Percentiles rank a stretch among this genome's conserved stretches.
phyloP scores from a whole-genome alignment of 2,329 filamentous ascomycete species.

The Endoconidiophora laricicola region DNA sequence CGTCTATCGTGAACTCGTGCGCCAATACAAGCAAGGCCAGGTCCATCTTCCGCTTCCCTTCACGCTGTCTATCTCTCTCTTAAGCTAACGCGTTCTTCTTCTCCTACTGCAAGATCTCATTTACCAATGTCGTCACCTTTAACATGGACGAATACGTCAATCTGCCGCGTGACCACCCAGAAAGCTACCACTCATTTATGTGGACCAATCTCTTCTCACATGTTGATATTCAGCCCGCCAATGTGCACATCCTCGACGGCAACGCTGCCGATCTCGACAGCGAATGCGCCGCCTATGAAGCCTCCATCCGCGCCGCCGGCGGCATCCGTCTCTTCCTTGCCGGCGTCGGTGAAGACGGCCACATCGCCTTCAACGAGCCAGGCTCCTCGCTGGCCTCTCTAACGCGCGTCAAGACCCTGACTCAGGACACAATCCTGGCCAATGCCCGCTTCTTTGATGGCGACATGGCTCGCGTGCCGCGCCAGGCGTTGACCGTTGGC shows the following conservation, averaged over 20 bases:
- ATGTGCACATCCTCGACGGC: slow-evolving; percentile 73
- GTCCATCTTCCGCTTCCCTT: slow-evolving; percentile 19
- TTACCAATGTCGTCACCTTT: slow-evolving; percentile 79
- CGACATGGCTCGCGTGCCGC: slow-evolving; percentile 56
- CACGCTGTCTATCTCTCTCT: slow-evolving; percentile 3
- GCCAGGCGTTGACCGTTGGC: slow-evolving; percentile 70
- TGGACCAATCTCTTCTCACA: slow-evolving; percentile 83
- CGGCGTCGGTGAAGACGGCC: slow-evolving; percentile 71
- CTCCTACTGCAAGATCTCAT: slow-evolving; percentile 45
- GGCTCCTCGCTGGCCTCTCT: slow-evolving; percentile 62
- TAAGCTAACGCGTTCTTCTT: not conserved
- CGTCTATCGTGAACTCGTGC: slow-evolving; percentile 62
- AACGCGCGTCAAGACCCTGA: slow-evolving; percentile 72
- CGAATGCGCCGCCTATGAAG: slow-evolving; percentile 67
- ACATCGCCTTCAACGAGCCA: slow-evolving; percentile 84
- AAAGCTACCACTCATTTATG: slow-evolving; percentile 87
- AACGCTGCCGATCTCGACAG: slow-evolving; percentile 59
- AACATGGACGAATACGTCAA: slow-evolving; percentile 91
- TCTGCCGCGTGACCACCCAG: slow-evolving; percentile 63
- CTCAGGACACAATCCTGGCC: slow-evolving; percentile 72
- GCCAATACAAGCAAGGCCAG: slow-evolving; percentile 49
- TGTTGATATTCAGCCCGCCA: slow-evolving; percentile 63
- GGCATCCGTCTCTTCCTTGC: slow-evolving; percentile 78
- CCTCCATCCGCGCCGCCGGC: slow-evolving; percentile 54
- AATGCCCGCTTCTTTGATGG: slow-evolving; percentile 74